Conservation (phyloP, 2,329 filamentous ascomycete species). For the Byssoonygena ceratinophila region DNA sequence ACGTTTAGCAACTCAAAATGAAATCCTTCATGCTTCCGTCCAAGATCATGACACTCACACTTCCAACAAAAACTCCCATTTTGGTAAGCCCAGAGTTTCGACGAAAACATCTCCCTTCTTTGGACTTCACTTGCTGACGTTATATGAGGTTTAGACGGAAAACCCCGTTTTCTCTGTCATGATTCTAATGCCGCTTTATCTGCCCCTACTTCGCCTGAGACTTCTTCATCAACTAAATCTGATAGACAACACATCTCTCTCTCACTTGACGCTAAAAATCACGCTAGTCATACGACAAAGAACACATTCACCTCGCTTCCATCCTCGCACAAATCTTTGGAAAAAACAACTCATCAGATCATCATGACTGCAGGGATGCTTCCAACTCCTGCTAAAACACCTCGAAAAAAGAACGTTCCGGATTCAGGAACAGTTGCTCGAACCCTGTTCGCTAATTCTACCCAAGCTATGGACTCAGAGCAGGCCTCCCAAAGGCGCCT, state of each 20-base stretch:
- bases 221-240: conserved; percentile 12
- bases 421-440: conserved; percentile 43
- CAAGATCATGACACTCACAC: conserved; percentile 11
- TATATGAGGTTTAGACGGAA: conserved; percentile 16
- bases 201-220: conserved; percentile 23
- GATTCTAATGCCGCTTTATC: conserved; percentile 20
- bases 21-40: conserved; percentile 10
- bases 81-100: not conserved
- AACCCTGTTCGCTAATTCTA: conserved; percentile 43
- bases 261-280: conserved; percentile 10
- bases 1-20: conserved; percentile 30
- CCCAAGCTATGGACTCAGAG: conserved; percentile 31
- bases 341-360: conserved; percentile 20
- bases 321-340: conserved; percentile 17
- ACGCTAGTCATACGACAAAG: conserved; percentile 13
- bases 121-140: not conserved
- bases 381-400: conserved; percentile 53
- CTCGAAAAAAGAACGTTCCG: conserved; percentile 43
- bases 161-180: conserved; percentile 18
- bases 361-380: conserved; percentile 40
- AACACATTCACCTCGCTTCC: conserved; percentile 20
- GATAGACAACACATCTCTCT: conserved; percentile 5
- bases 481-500: conserved; percentile 41
- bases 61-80: not conserved
- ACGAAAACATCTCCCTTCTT: not conserved